A percentile compares a stretch with the other conserved stretches of the same genome.
Evolutionary conservation across 1,284 basidiomycete species (phyloP).

Genomic region (Naganishia albida): DNA sequence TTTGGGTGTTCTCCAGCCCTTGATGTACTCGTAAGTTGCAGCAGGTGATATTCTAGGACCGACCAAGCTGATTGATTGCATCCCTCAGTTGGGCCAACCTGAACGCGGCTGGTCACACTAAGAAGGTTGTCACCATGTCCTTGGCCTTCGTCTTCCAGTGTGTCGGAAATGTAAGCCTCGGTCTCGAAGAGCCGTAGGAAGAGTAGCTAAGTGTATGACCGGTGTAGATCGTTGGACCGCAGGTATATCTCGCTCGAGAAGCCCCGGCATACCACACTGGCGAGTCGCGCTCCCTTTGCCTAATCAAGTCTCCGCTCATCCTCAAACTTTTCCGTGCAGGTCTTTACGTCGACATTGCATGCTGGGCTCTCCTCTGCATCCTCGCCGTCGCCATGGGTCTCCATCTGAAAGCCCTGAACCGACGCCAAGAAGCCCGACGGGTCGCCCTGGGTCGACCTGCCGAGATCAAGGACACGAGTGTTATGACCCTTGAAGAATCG

Average conservation of each 20-base stretch:
- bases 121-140: conserved; percentile 44
- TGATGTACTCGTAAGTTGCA: conserved; percentile 17
- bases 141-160: conserved; percentile 42
- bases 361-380: conserved; percentile 41
- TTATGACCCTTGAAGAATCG: conserved; percentile 41
- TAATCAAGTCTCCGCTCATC: neutral
- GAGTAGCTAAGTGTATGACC: neutral
- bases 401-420: conserved; percentile 47
- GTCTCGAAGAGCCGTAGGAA: neutral
- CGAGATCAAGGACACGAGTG: conserved; percentile 48
- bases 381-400: conserved; percentile 46
- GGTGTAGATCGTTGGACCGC: conserved; percentile 43
- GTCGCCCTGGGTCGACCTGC: conserved; percentile 46
- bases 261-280: conserved; percentile 43
- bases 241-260: conserved; percentile 47
- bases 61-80: neutral
- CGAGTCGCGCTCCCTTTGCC: neutral
- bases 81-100: conserved; percentile 38
- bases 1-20: conserved; percentile 36
- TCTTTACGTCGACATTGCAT: conserved; percentile 47
- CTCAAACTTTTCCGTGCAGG: conserved; percentile 5
- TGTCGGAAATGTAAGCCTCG: conserved; percentile 39
- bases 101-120: conserved; percentile 49
- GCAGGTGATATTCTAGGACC: neutral
- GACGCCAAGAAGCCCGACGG: conserved; percentile 43